Evolutionary conservation across 1,139 yeast species (phyloP), one percentile per base, ranked within the genome.

Genomic region (Yamadazyma spencermartinsiae): DNA sequence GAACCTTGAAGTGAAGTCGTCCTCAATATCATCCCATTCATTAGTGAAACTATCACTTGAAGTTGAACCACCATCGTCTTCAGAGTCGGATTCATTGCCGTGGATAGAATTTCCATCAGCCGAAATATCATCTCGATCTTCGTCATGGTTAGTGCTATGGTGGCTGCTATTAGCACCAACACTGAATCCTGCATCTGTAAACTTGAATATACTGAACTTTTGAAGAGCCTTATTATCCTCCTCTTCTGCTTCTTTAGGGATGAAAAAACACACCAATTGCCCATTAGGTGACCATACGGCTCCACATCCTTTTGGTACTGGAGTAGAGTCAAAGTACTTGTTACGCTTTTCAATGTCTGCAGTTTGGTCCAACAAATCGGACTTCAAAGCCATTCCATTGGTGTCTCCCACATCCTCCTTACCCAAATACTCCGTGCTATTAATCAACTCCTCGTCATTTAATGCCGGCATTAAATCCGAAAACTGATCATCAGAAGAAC

Each of bases 241-340:
- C 43, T 60, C 61, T 47, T 65, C 58, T 47, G 57, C 45, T 23
- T 62, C 67, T 40, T 77, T 78, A 0, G 84, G 80, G n/a, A 82
- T 76, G 60, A 87, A 88, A 52, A 90, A 89, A 54, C 96, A 86
- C 1, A 89, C 83, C 39, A 89, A 66, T 44, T 79, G 79, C 0
- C 97, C 97, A 2, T 79, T 75, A 12, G 79, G 75, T 0, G 94
- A 74, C 96, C 97, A 89, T 0, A 79, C 69, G 0, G 95, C 96
- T 8, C 97, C 96, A 65, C 96, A 89, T 3, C 92, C 95, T 55
- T 86, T 88, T 0, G 97, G 96, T 3, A 89, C 73, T 0, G 97
- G 97, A 0, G 96, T 87, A 27, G 89, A 82, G 53, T 88, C 96
- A 51, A 81, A 77, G 12, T 43, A 41, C 15, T 36, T 39, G 16